phyloP scores from a whole-genome alignment of 805 yeast species.

The Candida montana region DNA sequence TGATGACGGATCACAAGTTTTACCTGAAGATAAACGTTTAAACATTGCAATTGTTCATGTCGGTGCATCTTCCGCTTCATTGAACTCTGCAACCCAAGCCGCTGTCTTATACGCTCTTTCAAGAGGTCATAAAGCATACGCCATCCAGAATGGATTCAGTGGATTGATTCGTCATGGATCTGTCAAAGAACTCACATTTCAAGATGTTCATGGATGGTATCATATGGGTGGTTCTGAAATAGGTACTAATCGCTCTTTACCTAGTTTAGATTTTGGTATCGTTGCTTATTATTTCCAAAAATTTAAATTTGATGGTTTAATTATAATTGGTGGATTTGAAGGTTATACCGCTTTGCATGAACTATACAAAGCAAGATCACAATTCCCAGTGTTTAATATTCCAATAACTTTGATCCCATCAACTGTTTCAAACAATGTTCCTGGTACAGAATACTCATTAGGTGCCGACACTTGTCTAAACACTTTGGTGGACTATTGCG shows the following conservation, averaged over 20 bases:
- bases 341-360: conserved; percentile 85
- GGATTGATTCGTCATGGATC: conserved; percentile 90
- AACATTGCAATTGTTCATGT: conserved; percentile 84
- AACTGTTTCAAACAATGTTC: conserved; percentile 87
- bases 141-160: conserved; percentile 88
- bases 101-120: conserved; percentile 85
- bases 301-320: conserved; percentile 79
- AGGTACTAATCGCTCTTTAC: conserved; percentile 90
- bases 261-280: conserved; percentile 76
- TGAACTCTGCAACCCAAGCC: conserved; percentile 90
- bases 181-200: conserved; percentile 70
- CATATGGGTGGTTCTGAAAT: conserved; percentile 92
- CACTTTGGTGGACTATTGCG: conserved; percentile 66
- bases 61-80: conserved; percentile 97
- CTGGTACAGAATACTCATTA: conserved; percentile 74
- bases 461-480: conserved; percentile 76
- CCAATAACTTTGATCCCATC: conserved; percentile 95
- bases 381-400: conserved; percentile 87
- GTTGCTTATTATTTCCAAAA: conserved; percentile 92
- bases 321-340: conserved; percentile 94
- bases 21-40: conserved; percentile 57
- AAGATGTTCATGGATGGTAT: conserved; percentile 84
- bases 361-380: conserved; percentile 66
- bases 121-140: conserved; percentile 84
- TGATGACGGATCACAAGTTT: conserved; percentile 53